Base-by-base conservation (phyloP, 768 basidiomycete species). In the Podaxis mareebaensis region DNA sequence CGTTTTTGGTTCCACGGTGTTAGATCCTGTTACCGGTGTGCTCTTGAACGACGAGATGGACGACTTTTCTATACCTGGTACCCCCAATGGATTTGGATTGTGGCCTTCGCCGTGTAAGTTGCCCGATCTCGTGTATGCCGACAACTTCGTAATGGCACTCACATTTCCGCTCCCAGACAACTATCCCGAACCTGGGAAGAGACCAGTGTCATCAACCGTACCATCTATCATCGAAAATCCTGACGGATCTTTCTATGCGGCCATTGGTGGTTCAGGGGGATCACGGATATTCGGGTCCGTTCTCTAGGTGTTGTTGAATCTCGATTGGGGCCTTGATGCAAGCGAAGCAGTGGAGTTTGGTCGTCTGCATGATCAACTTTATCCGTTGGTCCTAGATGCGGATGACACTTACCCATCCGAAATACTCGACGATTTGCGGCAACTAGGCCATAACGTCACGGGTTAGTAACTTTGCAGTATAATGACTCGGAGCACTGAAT, bases 21-120 rank as follows among this genome's bases (percentile, higher is more conserved):
- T 96, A 66, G 95, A 96, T 74, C 84, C 91, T 0, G 83, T 87
- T 57, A 97, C 95, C 0, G 96, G 96, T 0, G 82, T 99, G 30
- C 83, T 99, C 56, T 75, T 98, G 46, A 98, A 98, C 69, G 87
- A 99, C 69, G 93, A 96, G 84, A 92, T 94, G 91, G 93, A 95
- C 66, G 96, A 99, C 74, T 98, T 98, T 73, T 91, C 94, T 11
- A 88, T 79, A 0, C 96, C 95, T 1, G 94, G 91, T 3, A 74
- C 75, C n/a, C 84, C 93, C 5, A 96, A 97, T 68, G 85, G 80
- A 2, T 96, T 94, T 70, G 95, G 92, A 0, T 76, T 96, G 53
- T 86, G 78, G 76, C 90, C 94, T 17, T 93, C 91, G 15, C 92
- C 91, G 5, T 93, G 92, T 91, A 72, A 62, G 84, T 72, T 22